These are phyloP conservation scores for Salix purpurea DNA, from an alignment of 345 rosid species.

Conservation along the genomic window DNA sequence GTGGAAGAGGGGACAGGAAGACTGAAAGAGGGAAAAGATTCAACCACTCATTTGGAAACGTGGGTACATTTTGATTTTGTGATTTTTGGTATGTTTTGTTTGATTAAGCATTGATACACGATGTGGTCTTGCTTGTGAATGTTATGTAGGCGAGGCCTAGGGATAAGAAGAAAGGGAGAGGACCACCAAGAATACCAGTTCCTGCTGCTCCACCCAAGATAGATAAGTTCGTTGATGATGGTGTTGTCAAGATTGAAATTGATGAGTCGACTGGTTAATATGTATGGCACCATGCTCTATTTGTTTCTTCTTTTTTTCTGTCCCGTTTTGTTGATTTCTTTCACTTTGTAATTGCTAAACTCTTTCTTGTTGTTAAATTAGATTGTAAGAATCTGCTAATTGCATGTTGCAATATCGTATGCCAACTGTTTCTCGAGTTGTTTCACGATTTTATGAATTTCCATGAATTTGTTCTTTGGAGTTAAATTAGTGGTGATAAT, in stretches of 20 bases:
- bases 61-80: conserved; percentile 24
- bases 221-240: conserved; percentile 58
- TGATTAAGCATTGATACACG: background rate
- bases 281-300: background rate
- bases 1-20: conserved; percentile 87
- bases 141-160: conserved; percentile 74
- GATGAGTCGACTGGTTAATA: conserved; percentile 59
- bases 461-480: background rate
- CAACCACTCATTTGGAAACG: conserved; percentile 88
- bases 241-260: conserved; percentile 53
- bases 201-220: conserved; percentile 67
- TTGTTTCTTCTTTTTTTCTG: background rate
- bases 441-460: background rate
- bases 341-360: background rate
- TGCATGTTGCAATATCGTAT: too few relatives aligned
- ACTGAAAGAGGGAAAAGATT: conserved; percentile 91
- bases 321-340: background rate
- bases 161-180: conserved; percentile 84
- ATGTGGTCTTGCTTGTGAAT: background rate
- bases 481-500: too few relatives aligned
- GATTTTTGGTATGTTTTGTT: background rate
- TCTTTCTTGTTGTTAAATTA: background rate
- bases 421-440: too few relatives aligned
- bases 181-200: conserved; percentile 60
- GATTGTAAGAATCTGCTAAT: too few relatives aligned